Percentiles rank a stretch among this genome's conserved stretches.
phyloP scores from a whole-genome alignment of 176 grass and related monocot species.

The Rhynchospora tenuis region DNA sequence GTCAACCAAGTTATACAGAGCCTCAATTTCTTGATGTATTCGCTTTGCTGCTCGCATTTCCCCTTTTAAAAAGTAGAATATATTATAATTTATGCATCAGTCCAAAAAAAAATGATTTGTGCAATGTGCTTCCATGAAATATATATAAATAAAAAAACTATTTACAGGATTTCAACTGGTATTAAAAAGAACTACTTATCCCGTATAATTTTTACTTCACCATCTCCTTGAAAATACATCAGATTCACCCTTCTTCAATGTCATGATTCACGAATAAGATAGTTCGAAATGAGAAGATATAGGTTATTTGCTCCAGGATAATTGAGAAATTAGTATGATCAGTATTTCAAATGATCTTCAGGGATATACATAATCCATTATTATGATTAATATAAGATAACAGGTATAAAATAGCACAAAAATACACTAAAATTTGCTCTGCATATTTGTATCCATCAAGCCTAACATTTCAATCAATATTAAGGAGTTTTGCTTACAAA shows the following conservation, averaged over 20 bases:
- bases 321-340: neutral
- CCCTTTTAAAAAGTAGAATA: constrained; percentile 33
- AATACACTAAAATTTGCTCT: neutral
- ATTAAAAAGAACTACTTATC: neutral
- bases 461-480: neutral
- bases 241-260: neutral
- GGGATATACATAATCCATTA: neutral
- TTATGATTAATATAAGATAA: neutral
- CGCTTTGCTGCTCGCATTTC: constrained; percentile 63
- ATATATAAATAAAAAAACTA: neutral
- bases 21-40: constrained; percentile 86
- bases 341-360: neutral
- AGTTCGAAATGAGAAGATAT: neutral
- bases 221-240: neutral
- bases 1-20: constrained; percentile 57
- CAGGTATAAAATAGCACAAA: neutral
- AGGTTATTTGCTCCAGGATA: neutral
- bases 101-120: neutral
- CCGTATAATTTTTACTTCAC: neutral
- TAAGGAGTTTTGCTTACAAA: neutral
- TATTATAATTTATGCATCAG: neutral
- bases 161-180: too few relatives aligned
- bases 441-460: neutral
- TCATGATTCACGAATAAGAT: neutral
- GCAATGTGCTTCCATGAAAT: neutral